Percentiles rank a stretch among this genome's conserved stretches.
Evolutionary conservation across 1,284 basidiomycete species (phyloP).

Genomic region (Heterobasidion parviporum): DNA sequence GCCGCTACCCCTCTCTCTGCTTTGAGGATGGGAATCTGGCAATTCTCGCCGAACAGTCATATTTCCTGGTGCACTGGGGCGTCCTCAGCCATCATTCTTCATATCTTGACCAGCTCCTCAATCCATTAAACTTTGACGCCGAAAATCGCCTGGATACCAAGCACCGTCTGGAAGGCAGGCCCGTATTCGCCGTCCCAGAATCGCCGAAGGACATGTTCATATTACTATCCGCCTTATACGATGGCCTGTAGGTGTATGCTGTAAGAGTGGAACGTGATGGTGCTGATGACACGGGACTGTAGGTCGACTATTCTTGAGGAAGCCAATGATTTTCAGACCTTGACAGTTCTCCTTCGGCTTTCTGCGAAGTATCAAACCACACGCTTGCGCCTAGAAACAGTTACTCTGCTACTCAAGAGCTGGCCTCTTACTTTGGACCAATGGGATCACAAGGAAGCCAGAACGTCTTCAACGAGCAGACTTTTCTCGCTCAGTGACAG

Average conservation of each 20-base stretch:
- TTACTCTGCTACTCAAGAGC: slow-evolving; percentile 36
- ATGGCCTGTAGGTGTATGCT: slow-evolving; percentile 39
- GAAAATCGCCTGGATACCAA: slow-evolving; percentile 8
- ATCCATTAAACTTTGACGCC: slow-evolving; percentile 5
- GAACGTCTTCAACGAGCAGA: slow-evolving; percentile 34
- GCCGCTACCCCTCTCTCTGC: slow-evolving; percentile 44
- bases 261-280: neutral
- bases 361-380: slow-evolving; percentile 53
- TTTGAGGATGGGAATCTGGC: slow-evolving; percentile 63
- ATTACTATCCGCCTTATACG: slow-evolving; percentile 54
- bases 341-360: slow-evolving; percentile 52
- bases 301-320: neutral
- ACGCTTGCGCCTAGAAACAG: slow-evolving; percentile 43
- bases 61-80: slow-evolving; percentile 64
- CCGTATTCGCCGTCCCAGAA: slow-evolving; percentile 45
- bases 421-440: slow-evolving; percentile 53
- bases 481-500: slow-evolving; percentile 43
- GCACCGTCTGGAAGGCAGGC: slow-evolving; percentile 40
- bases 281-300: too few relatives aligned
- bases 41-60: slow-evolving; percentile 41
- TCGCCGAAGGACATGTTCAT: slow-evolving; percentile 40
- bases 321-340: slow-evolving; percentile 28
- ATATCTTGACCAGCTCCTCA: slow-evolving; percentile 31
- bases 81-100: slow-evolving; percentile 53
- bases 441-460: slow-evolving; percentile 53